Percentiles rank a stretch among this genome's conserved stretches.
Conservation (phyloP, 164 flowering plant species). For the Magnolia sinica region DNA sequence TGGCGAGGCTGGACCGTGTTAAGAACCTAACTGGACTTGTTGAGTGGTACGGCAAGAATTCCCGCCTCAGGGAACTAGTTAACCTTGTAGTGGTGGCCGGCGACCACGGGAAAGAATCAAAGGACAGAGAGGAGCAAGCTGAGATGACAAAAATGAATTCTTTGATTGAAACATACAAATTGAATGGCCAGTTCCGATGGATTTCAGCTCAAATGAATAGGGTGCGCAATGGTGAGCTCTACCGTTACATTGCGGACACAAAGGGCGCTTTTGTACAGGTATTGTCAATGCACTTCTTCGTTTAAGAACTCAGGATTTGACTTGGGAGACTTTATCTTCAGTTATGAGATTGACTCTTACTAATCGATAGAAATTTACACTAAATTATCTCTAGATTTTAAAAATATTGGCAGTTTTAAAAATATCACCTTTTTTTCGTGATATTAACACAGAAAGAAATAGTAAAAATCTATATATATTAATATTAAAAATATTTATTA, state of each 20-base stretch:
- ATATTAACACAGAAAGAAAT: too few species aligned
- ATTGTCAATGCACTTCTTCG: neutral
- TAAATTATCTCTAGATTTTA: too few species aligned
- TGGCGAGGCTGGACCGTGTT: slow-evolving; percentile 95
- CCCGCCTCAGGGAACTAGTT: slow-evolving; percentile 61
- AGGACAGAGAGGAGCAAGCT: slow-evolving; percentile 80
- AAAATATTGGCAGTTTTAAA: too few species aligned
- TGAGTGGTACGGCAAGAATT: slow-evolving; percentile 88
- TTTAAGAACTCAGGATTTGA: too few species aligned
- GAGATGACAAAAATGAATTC: slow-evolving; percentile 86
- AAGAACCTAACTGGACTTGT: slow-evolving; percentile 96
- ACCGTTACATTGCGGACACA: slow-evolving; percentile 89
- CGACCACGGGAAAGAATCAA: slow-evolving; percentile 86
- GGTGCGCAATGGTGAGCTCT: slow-evolving; percentile 91
- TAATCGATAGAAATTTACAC: too few species aligned
- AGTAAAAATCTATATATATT: too few species aligned
- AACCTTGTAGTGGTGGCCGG: slow-evolving; percentile 98
- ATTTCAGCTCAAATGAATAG: slow-evolving; percentile 97
- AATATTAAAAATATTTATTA: too few species aligned
- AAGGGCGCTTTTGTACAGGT: slow-evolving; percentile 78
- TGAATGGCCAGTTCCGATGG: slow-evolving; percentile 96
- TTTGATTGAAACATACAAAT: slow-evolving; percentile 70
- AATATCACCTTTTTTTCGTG: too few species aligned
- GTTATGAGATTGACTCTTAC: too few species aligned
- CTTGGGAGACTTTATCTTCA: too few species aligned